Percentiles rank a stretch among this genome's conserved stretches.
Evolutionary conservation across 257 asterid species (phyloP).

Genomic region (Solanum virginianum): DNA sequence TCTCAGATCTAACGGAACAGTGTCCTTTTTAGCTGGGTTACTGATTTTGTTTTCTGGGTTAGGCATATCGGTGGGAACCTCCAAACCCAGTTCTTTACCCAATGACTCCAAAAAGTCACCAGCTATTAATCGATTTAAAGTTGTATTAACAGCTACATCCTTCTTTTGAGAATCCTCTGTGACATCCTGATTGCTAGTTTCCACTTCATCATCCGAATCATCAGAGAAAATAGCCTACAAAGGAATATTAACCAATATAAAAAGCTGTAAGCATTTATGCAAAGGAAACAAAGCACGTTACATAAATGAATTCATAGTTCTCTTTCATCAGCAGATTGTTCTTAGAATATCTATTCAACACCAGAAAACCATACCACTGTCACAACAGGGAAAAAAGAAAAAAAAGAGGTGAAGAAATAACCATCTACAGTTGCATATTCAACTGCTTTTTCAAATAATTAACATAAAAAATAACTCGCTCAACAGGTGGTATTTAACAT

Average conservation of each 20-base stretch:
- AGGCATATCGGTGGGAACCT: slow-evolving; percentile 68
- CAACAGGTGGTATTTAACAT: not conserved
- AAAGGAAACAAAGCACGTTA: not conserved
- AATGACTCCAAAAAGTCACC: slow-evolving; percentile 93
- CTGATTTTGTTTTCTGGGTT: slow-evolving; percentile 22
- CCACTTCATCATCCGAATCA: slow-evolving; percentile 75
- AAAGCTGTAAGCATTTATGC: not conserved
- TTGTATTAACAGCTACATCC: slow-evolving; percentile 60
- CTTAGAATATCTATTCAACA: not conserved
- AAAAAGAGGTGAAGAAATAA: not conserved
- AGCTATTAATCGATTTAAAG: slow-evolving; percentile 78
- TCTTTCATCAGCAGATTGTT: not conserved
- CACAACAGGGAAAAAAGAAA: not conserved
- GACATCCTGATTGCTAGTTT: slow-evolving; percentile 18
- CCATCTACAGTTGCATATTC: not conserved
- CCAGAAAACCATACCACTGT: not conserved
- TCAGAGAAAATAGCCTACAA: slow-evolving; percentile 87
- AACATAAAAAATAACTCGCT: not conserved
- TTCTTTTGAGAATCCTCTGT: slow-evolving; percentile 49
- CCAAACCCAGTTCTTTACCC: slow-evolving; percentile 83
- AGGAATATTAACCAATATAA: not conserved
- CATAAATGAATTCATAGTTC: not conserved
- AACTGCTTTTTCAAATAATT: not conserved
- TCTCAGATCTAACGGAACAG: slow-evolving; percentile 2
- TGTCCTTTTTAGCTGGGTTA: slow-evolving; percentile 11